phyloP scores from a whole-genome alignment of 345 rosid genomes.

The Camelina hispida region DNA sequence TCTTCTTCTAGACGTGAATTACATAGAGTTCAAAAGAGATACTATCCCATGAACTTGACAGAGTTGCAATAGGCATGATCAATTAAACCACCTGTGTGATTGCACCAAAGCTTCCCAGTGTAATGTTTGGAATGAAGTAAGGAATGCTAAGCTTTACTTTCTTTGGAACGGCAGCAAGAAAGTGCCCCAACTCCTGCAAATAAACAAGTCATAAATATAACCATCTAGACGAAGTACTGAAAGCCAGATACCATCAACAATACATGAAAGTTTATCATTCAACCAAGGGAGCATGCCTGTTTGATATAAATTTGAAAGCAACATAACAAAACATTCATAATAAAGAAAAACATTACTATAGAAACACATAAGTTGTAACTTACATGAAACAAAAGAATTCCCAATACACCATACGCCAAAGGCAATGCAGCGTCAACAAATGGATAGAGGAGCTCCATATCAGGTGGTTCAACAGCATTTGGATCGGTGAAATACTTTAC shows the following conservation, averaged over 20 bases:
- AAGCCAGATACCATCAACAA: not conserved
- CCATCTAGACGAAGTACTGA: not conserved
- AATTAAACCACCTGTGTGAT: constrained; percentile 76
- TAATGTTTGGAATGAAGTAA: constrained; percentile 88
- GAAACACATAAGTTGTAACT: constrained; percentile 34
- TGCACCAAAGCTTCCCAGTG: constrained; percentile 98
- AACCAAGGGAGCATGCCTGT: constrained; percentile 15
- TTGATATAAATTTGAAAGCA: constrained; percentile 11
- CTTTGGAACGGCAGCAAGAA: constrained; percentile 89
- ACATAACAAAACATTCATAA: not conserved
- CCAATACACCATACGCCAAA: constrained; percentile 89
- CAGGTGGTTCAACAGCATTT: constrained; percentile 82
- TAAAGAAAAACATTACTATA: not conserved
- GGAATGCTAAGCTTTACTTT: constrained; percentile 95
- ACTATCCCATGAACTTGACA: constrained; percentile 19
- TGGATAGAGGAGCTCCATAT: constrained; percentile 84
- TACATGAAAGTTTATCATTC: constrained; percentile 1
- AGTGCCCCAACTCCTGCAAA: constrained; percentile 87
- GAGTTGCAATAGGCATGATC: constrained; percentile 13
- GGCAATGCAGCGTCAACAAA: constrained; percentile 96
- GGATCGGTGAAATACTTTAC: constrained; percentile 95
- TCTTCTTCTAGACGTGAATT: not conserved
- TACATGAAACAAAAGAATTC: constrained; percentile 90
- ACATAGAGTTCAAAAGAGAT: constrained; percentile 16
- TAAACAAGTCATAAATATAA: not conserved